Evolutionary conservation across 805 yeast genomes (phyloP), one percentile per base, ranked within the genome.

Genomic region (Nakazawaea peltata): DNA sequence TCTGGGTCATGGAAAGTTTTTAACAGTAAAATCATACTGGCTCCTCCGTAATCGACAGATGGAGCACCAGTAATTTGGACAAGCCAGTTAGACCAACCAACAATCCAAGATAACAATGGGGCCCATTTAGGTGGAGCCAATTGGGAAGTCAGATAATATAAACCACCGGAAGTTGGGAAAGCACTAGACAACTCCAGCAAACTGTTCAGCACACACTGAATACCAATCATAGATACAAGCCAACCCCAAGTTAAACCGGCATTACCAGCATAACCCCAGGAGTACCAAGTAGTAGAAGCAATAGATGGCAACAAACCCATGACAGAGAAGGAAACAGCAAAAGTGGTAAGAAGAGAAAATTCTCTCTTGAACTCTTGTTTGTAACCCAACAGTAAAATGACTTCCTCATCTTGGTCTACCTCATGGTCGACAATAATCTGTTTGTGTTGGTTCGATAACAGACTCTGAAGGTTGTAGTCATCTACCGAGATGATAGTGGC

Each of bases 221-320:
- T 66, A 26, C 78, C 74, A 23, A 65, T 39, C 57, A 74, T 62
- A 26, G 78, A 80, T 13, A 74, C 54, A 16, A 77, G 46, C 59
- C 67, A 66, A n/a, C 67, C 69, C 84, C 83, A 78, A 4, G 81
- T 73, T 31, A 78, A 49, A 15, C 82, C 83, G 3, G 77, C 71
- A 17, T 71, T 68, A 19, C 84, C 84, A 6, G 75, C 63, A 26
- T 77, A 78, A 33, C 71, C 65, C 49, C 75, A 67, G 30, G 76
- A 77, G 45, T 74, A 75, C 48, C 66, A 65, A 38, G 78, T 59
- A n/a, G 80, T 68, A 5, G 83, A 71, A 3, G 81, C 79, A 32
- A 78, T 64, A 2, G 84, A 79, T 12, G 81, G 79, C 52, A 80
- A 65, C 36, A 78, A 65, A 8, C 81, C 80, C 38, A 79, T 57